Evolutionary conservation across 805 yeast species (phyloP).

Genomic region (Blastobotrys mokoenaii): DNA sequence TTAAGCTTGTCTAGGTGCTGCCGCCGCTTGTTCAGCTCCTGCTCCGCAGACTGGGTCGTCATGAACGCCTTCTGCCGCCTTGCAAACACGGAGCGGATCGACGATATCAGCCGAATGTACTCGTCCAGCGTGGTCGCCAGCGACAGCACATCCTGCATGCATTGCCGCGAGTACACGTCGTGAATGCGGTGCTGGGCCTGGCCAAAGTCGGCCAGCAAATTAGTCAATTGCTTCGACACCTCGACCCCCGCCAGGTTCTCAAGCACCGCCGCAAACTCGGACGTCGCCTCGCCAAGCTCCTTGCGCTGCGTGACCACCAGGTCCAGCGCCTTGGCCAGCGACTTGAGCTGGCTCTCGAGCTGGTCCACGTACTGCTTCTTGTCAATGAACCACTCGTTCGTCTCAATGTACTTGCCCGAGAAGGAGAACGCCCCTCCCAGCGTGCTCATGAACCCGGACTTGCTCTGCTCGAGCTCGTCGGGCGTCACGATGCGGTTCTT

Average conservation of each 20-base stretch:
- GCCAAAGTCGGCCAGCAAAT: constrained; percentile 62
- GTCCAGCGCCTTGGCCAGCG: constrained; percentile 64
- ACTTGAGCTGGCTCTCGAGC: constrained; percentile 63
- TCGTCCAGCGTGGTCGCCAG: constrained; percentile 84
- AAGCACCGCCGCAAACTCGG: constrained; percentile 52
- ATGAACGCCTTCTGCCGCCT: constrained; percentile 56
- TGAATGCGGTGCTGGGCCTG: constrained; percentile 62
- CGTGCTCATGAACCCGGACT: constrained; percentile 57
- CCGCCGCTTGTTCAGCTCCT: constrained; percentile 41
- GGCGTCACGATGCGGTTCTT: constrained; percentile 38
- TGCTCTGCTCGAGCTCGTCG: constrained; percentile 19
- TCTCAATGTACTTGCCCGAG: constrained; percentile 60
- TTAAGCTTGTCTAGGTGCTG: constrained; percentile 37
- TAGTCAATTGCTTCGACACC: constrained; percentile 55
- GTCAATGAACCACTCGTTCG: constrained; percentile 68
- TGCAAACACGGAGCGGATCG: constrained; percentile 63
- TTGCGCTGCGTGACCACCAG: constrained; percentile 64
- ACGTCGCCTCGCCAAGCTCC: constrained; percentile 60
- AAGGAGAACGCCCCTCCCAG: constrained; percentile 58
- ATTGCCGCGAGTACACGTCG: constrained; percentile 67
- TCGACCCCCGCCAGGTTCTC: constrained; percentile 65
- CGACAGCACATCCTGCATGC: constrained; percentile 78
- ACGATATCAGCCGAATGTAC: constrained; percentile 67
- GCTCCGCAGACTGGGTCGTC: constrained; percentile 37
- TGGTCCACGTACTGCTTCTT: constrained; percentile 61